Evolutionary conservation across 495 filamentous ascomycete genomes (phyloP).

Genomic region (Tuber brumale): DNA sequence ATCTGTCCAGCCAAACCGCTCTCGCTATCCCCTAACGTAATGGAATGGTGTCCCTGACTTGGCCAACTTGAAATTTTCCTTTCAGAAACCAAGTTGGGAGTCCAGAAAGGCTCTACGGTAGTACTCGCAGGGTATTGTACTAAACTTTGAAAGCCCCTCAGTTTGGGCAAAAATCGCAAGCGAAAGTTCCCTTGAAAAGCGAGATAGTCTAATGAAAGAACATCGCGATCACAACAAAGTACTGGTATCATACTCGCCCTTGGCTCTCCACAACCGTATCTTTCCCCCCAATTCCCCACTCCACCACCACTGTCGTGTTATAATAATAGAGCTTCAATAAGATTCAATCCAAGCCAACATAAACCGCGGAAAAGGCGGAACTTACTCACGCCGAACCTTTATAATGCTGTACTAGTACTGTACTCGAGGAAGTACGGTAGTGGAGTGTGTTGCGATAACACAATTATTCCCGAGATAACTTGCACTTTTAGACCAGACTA

Average conservation of each 20-base stretch:
- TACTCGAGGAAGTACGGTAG: background rate
- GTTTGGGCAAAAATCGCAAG: background rate
- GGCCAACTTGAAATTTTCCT: background rate
- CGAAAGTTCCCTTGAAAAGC: background rate
- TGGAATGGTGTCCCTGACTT: background rate
- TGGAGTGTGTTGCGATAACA: background rate
- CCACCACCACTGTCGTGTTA: background rate
- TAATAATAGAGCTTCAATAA: background rate
- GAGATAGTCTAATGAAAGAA: background rate
- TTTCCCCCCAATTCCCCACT: background rate
- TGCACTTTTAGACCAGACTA: background rate
- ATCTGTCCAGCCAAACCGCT: background rate
- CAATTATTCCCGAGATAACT: background rate
- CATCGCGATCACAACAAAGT: background rate
- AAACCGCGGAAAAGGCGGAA: background rate
- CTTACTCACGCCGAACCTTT: background rate
- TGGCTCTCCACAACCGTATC: background rate
- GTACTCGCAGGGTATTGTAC: background rate
- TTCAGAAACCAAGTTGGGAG: background rate
- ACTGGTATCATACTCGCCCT: background rate
- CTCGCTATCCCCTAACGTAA: background rate
- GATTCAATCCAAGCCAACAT: background rate
- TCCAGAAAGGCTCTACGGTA: too few species aligned
- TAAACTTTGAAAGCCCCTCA: background rate
- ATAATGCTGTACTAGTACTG: too few species aligned